A percentile compares a stretch with the other conserved stretches of the same genome.
These are phyloP conservation scores for Echium plantagineum DNA, from an alignment of 257 asterid species.

Conservation along the genomic window DNA sequence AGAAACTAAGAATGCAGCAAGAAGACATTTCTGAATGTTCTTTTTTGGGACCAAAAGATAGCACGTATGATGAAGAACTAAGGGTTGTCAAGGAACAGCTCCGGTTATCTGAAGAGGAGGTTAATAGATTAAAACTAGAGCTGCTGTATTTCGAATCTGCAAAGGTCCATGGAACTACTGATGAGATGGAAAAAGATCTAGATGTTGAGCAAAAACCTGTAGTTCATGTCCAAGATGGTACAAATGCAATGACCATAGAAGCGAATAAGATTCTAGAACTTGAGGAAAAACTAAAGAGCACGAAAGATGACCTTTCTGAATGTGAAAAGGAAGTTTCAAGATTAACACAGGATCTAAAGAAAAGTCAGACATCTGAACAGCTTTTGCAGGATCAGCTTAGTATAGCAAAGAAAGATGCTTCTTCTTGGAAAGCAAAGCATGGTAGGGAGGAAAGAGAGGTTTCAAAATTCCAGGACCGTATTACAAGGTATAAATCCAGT, in stretches of 20 bases:
- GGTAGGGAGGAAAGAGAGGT: constrained; percentile 47
- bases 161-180: no score
- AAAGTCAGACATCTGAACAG: constrained; percentile 19
- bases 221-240: no score
- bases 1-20: constrained; percentile 27
- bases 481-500: constrained; percentile 40
- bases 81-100: constrained; percentile 30
- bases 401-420: constrained; percentile 32
- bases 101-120: constrained; percentile 35
- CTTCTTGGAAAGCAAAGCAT: constrained; percentile 32
- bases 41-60: constrained; percentile 11
- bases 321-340: constrained; percentile 26
- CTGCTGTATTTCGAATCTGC: constrained; percentile 11
- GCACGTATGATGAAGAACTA: constrained; percentile 35
- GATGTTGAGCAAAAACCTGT: no score
- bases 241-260: no score
- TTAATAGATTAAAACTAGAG: constrained; percentile 29
- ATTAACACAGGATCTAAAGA: constrained; percentile 29
- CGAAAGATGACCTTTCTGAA: no score
- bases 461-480: constrained; percentile 44
- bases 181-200: no score
- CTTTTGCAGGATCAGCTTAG: constrained; percentile 41
- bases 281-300: no score
- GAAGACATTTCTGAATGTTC: constrained; percentile 14
- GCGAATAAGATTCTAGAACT: no score